Evolutionary conservation across 768 basidiomycete genomes (phyloP), one percentile per base, ranked within the genome.

Genomic region (Pilatotrama ljubarskyi): DNA sequence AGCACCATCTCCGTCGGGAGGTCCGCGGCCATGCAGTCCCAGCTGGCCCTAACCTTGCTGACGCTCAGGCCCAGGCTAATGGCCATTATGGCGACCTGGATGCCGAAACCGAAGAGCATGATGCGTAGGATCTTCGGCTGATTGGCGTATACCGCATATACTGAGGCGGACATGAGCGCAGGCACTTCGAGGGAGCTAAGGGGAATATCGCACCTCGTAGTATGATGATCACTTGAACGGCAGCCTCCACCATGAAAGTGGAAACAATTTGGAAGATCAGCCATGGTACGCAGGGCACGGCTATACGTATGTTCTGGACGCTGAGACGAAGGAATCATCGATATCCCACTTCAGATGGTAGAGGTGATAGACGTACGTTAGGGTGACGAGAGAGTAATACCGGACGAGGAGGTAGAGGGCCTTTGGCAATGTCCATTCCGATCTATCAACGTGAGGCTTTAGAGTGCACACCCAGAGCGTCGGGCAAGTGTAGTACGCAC

Each of bases 381-480:
- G 35, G 20, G 58, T 40, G 18, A 53, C 18, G 40, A 64, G 20
- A 10, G 63, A 59, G 35, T 56, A 64, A 44, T 60, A 64, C 10
- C 63, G 58, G 4, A 60, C 58, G 51, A 64, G 59, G 25, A 64
- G 41, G 46, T 64, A 64, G 1, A 64, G 51, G 3, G 29, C 42
- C 36, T 60, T 64, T 25, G 63, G 58, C 11, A 59, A 22, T 9
- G 63, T 52, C 58, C 63, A 64, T 11, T 37, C 54, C 24, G 63
- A 59, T 52, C 63, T 64, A 38, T 26, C 42, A 32, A 13, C 22
- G 44, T 15, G 32, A 22, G 18, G 10, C 35, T n/a, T 4, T 10
- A 4, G 20, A 5, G 24, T 7, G 44, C 17, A 5, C 14, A 26
- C 41, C 9, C 32, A 0, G 29, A 6, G 17, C 15, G 29, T 8